Conservation (phyloP, 495 filamentous ascomycete genomes). For the Annulohypoxylon nitens region DNA sequence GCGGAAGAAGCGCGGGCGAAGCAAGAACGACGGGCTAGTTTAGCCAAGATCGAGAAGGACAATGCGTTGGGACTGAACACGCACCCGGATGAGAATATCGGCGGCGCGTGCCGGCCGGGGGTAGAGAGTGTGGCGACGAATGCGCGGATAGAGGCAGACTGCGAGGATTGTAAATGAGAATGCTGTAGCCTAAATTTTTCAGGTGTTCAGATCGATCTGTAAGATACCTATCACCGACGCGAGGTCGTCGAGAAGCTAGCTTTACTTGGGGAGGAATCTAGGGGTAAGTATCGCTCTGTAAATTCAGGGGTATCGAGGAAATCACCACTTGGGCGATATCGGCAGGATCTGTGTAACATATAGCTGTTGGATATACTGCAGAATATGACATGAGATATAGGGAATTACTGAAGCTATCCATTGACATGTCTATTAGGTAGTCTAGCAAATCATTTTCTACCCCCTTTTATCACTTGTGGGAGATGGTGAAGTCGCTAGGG, state of each 20-base stretch:
- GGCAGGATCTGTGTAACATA: not conserved
- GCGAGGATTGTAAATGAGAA: constrained; percentile 46
- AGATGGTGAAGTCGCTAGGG: not conserved
- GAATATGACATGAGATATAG: not conserved
- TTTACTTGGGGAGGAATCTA: not conserved
- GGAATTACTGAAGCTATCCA: not conserved
- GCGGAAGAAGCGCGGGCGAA: not conserved
- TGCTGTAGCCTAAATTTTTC: not conserved
- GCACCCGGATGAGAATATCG: constrained; percentile 28
- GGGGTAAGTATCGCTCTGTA: not conserved
- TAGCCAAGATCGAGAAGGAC: constrained; percentile 14
- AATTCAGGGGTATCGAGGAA: not conserved
- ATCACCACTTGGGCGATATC: not conserved
- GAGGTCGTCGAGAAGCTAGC: not conserved
- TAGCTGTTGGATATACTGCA: not conserved
- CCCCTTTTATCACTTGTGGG: not conserved
- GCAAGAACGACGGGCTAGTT: not conserved
- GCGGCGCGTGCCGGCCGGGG: constrained; percentile 35
- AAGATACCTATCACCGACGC: not conserved
- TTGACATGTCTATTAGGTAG: not conserved
- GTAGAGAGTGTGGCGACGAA: constrained; percentile 31
- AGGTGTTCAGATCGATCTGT: not conserved
- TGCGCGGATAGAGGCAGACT: constrained; percentile 24
- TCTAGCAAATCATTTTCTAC: not conserved
- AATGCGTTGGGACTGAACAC: constrained; percentile 27